phyloP scores from a whole-genome alignment of 2,329 filamentous ascomycete species.

The Colletotrichum tabaci region DNA sequence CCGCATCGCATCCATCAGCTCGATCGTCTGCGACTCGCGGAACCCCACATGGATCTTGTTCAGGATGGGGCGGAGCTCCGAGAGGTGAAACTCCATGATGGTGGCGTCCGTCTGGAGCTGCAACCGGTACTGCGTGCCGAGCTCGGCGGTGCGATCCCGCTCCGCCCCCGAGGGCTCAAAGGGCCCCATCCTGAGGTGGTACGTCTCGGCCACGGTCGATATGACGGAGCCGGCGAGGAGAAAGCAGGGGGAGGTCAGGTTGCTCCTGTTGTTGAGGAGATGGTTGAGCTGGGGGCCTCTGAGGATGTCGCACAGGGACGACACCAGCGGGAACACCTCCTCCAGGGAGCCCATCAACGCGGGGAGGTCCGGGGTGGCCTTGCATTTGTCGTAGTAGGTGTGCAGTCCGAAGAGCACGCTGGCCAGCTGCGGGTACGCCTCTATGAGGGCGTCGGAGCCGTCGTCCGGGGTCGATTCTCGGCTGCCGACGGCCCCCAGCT shows the following conservation, averaged over 20 bases:
- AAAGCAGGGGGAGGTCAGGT: background rate
- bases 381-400: background rate
- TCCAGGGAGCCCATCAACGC: background rate
- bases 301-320: slow-evolving; percentile 8
- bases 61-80: background rate
- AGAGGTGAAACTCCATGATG: slow-evolving; percentile 4
- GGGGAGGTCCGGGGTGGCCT: background rate
- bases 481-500: no score
- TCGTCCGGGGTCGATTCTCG: no score
- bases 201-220: slow-evolving; percentile 1
- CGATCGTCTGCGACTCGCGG: no score
- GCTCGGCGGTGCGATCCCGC: background rate
- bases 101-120: slow-evolving; percentile 6
- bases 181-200: background rate
- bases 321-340: background rate
- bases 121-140: background rate
- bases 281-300: slow-evolving; percentile 1
- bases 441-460: background rate
- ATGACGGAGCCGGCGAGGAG: background rate
- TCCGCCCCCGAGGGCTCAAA: background rate
- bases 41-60: background rate
- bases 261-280: background rate
- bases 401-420: slow-evolving; percentile 1
- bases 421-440: slow-evolving; percentile 2
- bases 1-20: no score